Evolutionary conservation across 306 rosid species (phyloP).

Genomic region (Cicer yamashitae): DNA sequence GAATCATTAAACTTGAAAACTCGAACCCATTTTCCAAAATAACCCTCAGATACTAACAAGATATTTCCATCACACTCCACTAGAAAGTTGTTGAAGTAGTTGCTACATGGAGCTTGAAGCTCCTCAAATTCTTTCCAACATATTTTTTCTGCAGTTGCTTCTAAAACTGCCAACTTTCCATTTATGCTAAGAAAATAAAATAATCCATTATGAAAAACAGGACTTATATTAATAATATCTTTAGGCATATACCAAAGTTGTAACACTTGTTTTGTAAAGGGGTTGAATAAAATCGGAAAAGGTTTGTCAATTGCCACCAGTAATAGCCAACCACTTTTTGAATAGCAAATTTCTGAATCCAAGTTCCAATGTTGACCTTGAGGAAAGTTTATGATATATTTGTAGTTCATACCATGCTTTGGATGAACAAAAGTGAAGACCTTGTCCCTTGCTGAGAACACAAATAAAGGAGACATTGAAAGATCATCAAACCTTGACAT

Average conservation of each 20-base stretch:
- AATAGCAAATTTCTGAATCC: background rate
- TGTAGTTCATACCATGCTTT: constrained; percentile 3
- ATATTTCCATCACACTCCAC: background rate
- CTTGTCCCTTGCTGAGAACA: background rate
- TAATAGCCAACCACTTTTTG: constrained; percentile 30
- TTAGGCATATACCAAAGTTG: background rate
- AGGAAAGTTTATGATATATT: background rate
- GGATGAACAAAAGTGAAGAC: constrained; percentile 28
- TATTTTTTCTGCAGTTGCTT: background rate
- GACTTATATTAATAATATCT: background rate
- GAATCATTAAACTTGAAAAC: background rate
- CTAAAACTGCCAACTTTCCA: background rate
- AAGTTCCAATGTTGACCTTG: background rate
- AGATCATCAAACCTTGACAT: constrained; percentile 17
- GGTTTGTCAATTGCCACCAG: background rate
- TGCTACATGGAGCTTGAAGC: background rate
- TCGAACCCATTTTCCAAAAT: background rate
- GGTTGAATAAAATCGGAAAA: constrained; percentile 4
- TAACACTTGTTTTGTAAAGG: constrained; percentile 9
- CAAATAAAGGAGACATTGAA: constrained; percentile 7
- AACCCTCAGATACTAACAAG: background rate
- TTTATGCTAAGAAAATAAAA: background rate
- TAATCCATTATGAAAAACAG: constrained; percentile 9
- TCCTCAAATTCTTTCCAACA: background rate
- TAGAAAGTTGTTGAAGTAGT: background rate